Evolutionary conservation across 2,329 filamentous ascomycete genomes (phyloP), one percentile per base, ranked within the genome.

Genomic region (Ceratocystis huliohia): DNA sequence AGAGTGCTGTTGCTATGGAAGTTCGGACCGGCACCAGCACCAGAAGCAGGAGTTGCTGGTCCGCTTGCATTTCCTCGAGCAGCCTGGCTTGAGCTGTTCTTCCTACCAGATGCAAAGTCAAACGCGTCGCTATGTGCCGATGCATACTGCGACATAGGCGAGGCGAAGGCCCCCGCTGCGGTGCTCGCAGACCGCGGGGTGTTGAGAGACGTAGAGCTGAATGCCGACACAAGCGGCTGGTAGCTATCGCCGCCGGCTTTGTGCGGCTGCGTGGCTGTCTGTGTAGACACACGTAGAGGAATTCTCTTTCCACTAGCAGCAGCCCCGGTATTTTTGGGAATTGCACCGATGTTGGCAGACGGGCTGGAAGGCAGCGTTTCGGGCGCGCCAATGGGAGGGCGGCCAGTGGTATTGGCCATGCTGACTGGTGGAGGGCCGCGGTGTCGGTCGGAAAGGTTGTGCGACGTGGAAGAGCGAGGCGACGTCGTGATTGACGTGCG

Each of bases 201-300:
- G 20, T 50, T 65, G 37, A 65, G 50, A 33, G 63, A 50, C 13
- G 63, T 57, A n/a, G 63, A 37, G n/a, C 63, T 65, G 50, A 65
- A 65, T 10, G 63, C 63, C 48, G 63, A 65, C 5, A 65, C 50
- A 17, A 65, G 63, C 50, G 63, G 50, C 48, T 65, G 50, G 15
- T 56, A 65, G 37, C 41, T 59, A 28, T 65, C 63, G 48, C 48
- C 48, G 25, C 33, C 48, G 17, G 56, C 13, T 17, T 59, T 59
- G 56, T 30, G 56, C 28, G 56, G 56, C 56, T 59, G 56, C 1
- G 28, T 59, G 4, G 56, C 56, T 22, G 56, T 59, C 56, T 59
- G 56, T 37, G 56, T 59, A 17, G 56, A 59, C 10, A 59, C 56
- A 15, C 56, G 56, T n/a, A 59, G 17, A n/a, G 56, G 56, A 10